Conservation (phyloP, 2,329 filamentous ascomycete genomes). For the Knufia petricola region DNA sequence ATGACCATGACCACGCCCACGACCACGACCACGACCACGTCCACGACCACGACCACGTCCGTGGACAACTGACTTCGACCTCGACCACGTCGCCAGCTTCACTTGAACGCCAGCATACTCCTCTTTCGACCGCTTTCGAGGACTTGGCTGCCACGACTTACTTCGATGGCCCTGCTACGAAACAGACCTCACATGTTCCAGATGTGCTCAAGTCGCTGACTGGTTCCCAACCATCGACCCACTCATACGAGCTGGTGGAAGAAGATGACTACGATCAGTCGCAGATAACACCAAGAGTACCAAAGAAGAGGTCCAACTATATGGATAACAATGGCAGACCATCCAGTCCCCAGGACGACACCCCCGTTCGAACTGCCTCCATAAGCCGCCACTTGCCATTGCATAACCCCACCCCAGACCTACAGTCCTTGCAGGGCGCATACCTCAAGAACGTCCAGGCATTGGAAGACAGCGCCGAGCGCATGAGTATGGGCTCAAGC, state of each 20-base stretch:
- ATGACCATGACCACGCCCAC: not conserved
- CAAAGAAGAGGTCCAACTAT: not conserved
- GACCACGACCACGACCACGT: not conserved
- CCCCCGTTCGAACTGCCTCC: constrained; percentile 28
- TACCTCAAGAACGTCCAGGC: constrained; percentile 42
- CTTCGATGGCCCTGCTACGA: not conserved
- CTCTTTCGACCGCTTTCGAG: constrained; percentile 6
- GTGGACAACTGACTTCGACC: not conserved
- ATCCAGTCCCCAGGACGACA: constrained; percentile 12
- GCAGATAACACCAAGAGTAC: constrained; percentile 14
- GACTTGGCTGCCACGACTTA: not conserved
- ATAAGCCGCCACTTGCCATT: constrained; percentile 35
- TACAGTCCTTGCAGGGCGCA: constrained; percentile 42
- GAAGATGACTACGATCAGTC: constrained; percentile 35
- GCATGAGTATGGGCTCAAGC: constrained; percentile 39
- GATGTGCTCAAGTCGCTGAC: constrained; percentile 6
- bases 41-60: not conserved
- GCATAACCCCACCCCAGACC: constrained; percentile 40
- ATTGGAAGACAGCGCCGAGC: constrained; percentile 40
- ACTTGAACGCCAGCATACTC: not conserved
- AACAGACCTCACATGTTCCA: not conserved
- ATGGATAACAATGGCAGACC: constrained; percentile 8
- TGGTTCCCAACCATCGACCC: constrained; percentile 17
- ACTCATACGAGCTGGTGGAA: constrained; percentile 38
- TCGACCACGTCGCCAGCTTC: constrained; percentile 3